phyloP scores from a whole-genome alignment of 257 asterid species.

The Agastache rugosa region DNA sequence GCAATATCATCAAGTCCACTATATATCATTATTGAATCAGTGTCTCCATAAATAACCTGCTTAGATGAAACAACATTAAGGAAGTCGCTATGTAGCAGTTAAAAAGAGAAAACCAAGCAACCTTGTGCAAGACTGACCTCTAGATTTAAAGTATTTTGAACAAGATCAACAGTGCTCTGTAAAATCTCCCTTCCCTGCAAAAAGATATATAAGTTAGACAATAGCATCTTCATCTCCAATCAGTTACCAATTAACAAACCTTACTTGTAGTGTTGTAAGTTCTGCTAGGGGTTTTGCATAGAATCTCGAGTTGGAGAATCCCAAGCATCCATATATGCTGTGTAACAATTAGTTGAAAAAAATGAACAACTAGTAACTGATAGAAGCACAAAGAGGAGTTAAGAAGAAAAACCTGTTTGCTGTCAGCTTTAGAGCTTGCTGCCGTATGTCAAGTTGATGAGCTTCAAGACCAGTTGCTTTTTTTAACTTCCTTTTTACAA shows the following conservation, averaged over 20 bases:
- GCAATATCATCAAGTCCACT: slow-evolving; percentile 92
- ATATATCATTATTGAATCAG: slow-evolving; percentile 96
- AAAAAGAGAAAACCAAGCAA: slow-evolving; percentile 33
- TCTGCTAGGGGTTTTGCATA: slow-evolving; percentile 97
- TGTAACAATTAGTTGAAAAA: slow-evolving; percentile 38
- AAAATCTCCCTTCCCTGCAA: slow-evolving; percentile 93
- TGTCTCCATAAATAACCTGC: slow-evolving; percentile 98
- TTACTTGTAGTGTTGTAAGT: slow-evolving; percentile 88
- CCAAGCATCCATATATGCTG: slow-evolving; percentile 99
- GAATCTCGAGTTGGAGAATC: slow-evolving; percentile 95
- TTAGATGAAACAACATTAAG: slow-evolving; percentile 32
- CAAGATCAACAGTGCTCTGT: slow-evolving; percentile 96
- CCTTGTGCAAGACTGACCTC: slow-evolving; percentile 59
- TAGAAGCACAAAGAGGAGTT: slow-evolving; percentile 34
- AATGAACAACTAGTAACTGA: slow-evolving; percentile 26
- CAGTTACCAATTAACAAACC: slow-evolving; percentile 32
- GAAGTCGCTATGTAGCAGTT: slow-evolving; percentile 32
- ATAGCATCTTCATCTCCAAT: slow-evolving; percentile 33
- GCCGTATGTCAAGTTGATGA: slow-evolving; percentile 94
- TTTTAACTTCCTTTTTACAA: slow-evolving; percentile 75
- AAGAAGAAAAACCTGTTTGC: slow-evolving; percentile 81
- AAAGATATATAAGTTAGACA: slow-evolving; percentile 36
- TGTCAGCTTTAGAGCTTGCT: slow-evolving; percentile 95
- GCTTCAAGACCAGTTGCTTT: slow-evolving; percentile 86
- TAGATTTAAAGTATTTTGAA: slow-evolving; percentile 74